Evolutionary conservation across 176 grass and related monocot genomes (phyloP), one percentile per base, ranked within the genome.

Genomic region (Juncus inflexus): DNA sequence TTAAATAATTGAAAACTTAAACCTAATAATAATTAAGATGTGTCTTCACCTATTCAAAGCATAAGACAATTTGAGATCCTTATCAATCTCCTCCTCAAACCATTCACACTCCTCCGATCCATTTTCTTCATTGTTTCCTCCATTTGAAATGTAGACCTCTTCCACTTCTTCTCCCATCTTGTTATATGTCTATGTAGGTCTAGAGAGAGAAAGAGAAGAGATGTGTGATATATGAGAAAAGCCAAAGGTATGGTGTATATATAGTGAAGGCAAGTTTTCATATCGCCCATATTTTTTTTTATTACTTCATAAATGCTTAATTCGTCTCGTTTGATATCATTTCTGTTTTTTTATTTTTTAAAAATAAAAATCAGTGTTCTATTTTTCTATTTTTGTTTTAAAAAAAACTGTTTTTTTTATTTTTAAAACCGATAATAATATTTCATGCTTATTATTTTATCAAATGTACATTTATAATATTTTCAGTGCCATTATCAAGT

Each of bases 1-100:
- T 3, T 15, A n/a, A 50, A 35, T 2, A 60, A 15, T 10, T 4
- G 38, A 28, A 28, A 19, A 1, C 1, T 6, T 40, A 40, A 53
- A 45, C 9, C 8, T 10, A 77, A 56, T 39, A 67, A 5, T 37
- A 36, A 71, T 15, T n/a, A 45, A 37, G 37, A 4, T 50, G 40
- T 15, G 10, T 62, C 28, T 57, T 70, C 50, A 87, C 84, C 84
- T 71, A 72, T 87, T 87, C 75, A 87, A 75, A 58, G 84, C 70
- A 39, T 83, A 87, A 64, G 60, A 83, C 45, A 78, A 75, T 49
- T 83, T 87, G 60, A 87, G 79, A 75, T 87, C 74, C 36, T 79
- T 67, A 39, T 87, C 79, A 38, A 87, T 81, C 68, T 76, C 76
- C 71, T 87, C 84, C 65, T 87, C 84, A 58, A 76, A 87, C 84